phyloP scores from a whole-genome alignment of 768 basidiomycete species.

The Candolleomyces aberdarensis region DNA sequence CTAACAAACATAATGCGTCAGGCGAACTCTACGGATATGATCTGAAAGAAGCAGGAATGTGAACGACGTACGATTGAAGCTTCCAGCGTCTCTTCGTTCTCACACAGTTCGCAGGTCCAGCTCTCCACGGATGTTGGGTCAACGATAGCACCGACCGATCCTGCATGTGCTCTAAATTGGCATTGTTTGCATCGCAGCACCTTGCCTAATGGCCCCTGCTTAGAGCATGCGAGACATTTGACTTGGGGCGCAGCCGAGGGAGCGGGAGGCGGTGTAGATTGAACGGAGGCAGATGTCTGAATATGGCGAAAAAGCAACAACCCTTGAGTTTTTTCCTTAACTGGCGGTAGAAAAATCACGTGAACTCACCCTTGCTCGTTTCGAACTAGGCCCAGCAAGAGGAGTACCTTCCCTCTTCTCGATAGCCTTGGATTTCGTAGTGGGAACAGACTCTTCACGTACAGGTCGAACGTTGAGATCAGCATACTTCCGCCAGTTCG shows the following conservation, averaged over 20 bases:
- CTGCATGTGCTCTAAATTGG: conserved; percentile 75
- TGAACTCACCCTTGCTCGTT: conserved; percentile 41
- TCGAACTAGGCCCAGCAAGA: conserved; percentile 40
- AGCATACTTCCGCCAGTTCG: conserved; percentile 91
- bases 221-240: conserved; percentile 73
- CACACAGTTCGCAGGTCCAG: conserved; percentile 88
- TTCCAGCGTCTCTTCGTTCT: conserved; percentile 78
- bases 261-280: conserved; percentile 65
- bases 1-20: conserved; percentile 33
- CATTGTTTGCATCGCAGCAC: conserved; percentile 84
- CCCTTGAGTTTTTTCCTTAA: neutral
- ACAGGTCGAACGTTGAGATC: conserved; percentile 75
- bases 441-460: conserved; percentile 59
- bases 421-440: conserved; percentile 47
- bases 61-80: conserved; percentile 64
- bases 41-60: neutral
- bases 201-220: conserved; percentile 70
- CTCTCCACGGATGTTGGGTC: conserved; percentile 62
- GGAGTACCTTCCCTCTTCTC: conserved; percentile 67
- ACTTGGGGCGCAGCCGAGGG: conserved; percentile 53
- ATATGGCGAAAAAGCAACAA: neutral
- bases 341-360: neutral
- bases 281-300: conserved; percentile 47
- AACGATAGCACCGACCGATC: conserved; percentile 70
- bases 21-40: no score